Conservation (phyloP, 176 grass and related monocot genomes). For the Calamus simplicifolius region DNA sequence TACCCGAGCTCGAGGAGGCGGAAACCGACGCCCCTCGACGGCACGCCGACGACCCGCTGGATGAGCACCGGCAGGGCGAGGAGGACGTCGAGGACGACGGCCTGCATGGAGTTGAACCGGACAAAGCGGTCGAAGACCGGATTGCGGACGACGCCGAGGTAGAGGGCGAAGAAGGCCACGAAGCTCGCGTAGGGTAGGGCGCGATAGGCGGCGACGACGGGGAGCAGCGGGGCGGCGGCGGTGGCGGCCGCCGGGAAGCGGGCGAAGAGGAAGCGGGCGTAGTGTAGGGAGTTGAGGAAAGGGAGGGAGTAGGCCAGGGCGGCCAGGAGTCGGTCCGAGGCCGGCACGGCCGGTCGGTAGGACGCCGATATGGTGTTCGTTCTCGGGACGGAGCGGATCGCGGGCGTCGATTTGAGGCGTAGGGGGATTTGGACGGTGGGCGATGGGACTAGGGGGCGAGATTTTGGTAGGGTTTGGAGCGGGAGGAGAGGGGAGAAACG, state of each 20-base stretch:
- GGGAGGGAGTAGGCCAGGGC: constrained; percentile 34
- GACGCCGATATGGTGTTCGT: constrained; percentile 8
- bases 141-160: constrained; percentile 21
- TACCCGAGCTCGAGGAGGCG: constrained; percentile 11
- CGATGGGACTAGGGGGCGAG: not conserved
- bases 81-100: constrained; percentile 20
- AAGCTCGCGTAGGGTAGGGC: constrained; percentile 9
- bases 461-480: not conserved
- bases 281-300: constrained; percentile 30
- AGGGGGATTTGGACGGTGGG: constrained; percentile 1
- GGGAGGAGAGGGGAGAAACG: constrained; percentile 10
- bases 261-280: constrained; percentile 26
- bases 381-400: constrained; percentile 1
- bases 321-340: constrained; percentile 28
- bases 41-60: constrained; percentile 25
- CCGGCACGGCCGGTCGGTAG: constrained; percentile 16
- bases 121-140: constrained; percentile 5
- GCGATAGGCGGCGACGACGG: constrained; percentile 12
- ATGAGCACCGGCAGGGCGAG: constrained; percentile 13
- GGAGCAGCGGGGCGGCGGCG: constrained; percentile 19
- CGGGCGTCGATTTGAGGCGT: not conserved
- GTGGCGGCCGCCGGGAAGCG: constrained; percentile 20
- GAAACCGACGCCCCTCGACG: not conserved
- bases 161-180: constrained; percentile 19
- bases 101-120: constrained; percentile 22